A percentile compares a stretch with the other conserved stretches of the same genome.
Conservation (phyloP, 1,284 basidiomycete species). For the Sparassis latifolia region DNA sequence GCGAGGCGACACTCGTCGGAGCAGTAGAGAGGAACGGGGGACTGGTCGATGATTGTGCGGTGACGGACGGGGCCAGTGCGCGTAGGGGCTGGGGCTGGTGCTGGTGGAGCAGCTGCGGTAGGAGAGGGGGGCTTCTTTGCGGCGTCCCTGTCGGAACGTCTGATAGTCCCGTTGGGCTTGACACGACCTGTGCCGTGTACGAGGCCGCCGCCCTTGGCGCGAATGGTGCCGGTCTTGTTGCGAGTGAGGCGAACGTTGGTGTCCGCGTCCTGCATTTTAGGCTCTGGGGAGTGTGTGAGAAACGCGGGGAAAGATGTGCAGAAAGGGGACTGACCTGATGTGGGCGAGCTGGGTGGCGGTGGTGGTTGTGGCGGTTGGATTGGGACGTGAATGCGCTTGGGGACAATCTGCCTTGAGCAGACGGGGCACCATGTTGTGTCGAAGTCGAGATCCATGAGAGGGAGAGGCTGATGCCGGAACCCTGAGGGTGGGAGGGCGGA, state of each 20-base stretch:
- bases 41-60: slow-evolving; percentile 67
- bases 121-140: slow-evolving; percentile 20
- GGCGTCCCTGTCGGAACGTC: slow-evolving; percentile 33
- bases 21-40: slow-evolving; percentile 71
- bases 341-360: slow-evolving; percentile 29
- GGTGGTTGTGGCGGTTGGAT: slow-evolving; percentile 29
- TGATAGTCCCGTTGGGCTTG: slow-evolving; percentile 47
- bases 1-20: slow-evolving; percentile 63
- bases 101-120: slow-evolving; percentile 7
- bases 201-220: slow-evolving; percentile 41
- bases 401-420: slow-evolving; percentile 64
- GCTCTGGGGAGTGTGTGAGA: slow-evolving; percentile 17
- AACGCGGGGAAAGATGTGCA: slow-evolving; percentile 4
- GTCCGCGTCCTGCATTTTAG: slow-evolving; percentile 20
- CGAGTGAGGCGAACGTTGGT: slow-evolving; percentile 25
- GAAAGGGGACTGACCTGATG: slow-evolving; percentile 32
- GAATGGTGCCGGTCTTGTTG: slow-evolving; percentile 36
- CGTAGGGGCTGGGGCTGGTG: background rate
- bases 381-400: slow-evolving; percentile 54
- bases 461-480: slow-evolving; percentile 9
- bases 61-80: slow-evolving; percentile 38
- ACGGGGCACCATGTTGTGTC: slow-evolving; percentile 68
- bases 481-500: background rate
- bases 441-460: slow-evolving; percentile 41
- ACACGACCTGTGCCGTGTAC: slow-evolving; percentile 56